Base-by-base conservation (phyloP, 768 basidiomycete species). In the Kwoniella bestiolae region DNA sequence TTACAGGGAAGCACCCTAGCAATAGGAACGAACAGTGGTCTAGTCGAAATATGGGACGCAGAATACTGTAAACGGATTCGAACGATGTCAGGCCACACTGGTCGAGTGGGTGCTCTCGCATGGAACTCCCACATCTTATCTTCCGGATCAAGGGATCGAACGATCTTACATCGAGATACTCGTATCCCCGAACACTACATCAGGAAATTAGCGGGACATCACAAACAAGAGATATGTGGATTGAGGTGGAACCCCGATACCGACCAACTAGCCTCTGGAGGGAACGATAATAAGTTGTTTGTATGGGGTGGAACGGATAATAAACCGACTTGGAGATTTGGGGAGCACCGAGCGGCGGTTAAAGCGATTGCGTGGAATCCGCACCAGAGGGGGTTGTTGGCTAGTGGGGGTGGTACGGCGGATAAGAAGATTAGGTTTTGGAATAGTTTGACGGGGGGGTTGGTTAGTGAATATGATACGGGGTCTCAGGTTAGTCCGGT, bases 331-430 rank as follows among this genome's bases (percentile, higher is more conserved):
- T 96, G 89, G 87, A 92, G 92, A 79, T 99, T 97, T 79, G 91
- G 93, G 64, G 94, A 99, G 68, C 95, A 99, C 79, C 90, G 90
- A 2, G 95, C 96, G 1, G 95, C 95, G 3, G 95, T 99, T 60
- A 98, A 98, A 76, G 95, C 95, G 5, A 88, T 99, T 29, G 94
- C 95, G 5, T 99, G 96, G 95, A 94, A 93, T 80, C 94, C 95
- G 5, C 96, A 99, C 82, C 85, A 95, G 49, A 84, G 89, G 11
- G 93, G 94, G 1, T 86, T 97, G 2, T 83, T 98, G 34, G 96
- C 95, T 0, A 93, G 91, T 6, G 96, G 96, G 5, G 95, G 95
- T 9, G 96, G 95, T 7, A 99, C 95, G n/a, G 94, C 96, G 72
- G 96, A 98, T 79, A 95, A 94, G 81, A 95, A 94, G 77, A 94